Conservation (phyloP, 2,329 filamentous ascomycete species). For the Neofusicoccum cordaticola region DNA sequence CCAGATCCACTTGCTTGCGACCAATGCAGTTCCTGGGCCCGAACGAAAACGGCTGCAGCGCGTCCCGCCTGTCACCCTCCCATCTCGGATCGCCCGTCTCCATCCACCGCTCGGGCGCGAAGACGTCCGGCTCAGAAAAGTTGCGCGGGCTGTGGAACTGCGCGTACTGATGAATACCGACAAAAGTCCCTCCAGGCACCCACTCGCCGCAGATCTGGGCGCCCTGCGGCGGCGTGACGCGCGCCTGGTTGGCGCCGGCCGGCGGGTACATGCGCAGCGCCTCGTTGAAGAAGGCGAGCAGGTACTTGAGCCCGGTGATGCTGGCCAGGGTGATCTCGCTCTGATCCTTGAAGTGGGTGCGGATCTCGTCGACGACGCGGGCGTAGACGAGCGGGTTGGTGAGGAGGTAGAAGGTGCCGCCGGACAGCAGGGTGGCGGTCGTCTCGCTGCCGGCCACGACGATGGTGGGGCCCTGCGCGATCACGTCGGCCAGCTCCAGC, state of each 20-base stretch:
- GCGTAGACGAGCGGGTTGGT: constrained; percentile 24
- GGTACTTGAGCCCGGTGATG: constrained; percentile 32
- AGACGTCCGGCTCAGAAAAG: constrained; percentile 36
- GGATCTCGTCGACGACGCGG: constrained; percentile 29
- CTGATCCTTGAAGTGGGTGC: constrained; percentile 23
- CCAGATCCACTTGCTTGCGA: constrained; percentile 29
- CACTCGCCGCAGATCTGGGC: constrained; percentile 35
- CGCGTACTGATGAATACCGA: constrained; percentile 14
- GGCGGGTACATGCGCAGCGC: constrained; percentile 43
- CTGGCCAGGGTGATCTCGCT: constrained; percentile 36
- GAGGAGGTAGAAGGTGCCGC: constrained; percentile 36
- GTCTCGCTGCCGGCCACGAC: constrained; percentile 48
- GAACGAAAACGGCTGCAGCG: constrained; percentile 44
- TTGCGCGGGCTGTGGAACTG: constrained; percentile 21
- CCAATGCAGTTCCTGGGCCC: constrained; percentile 41
- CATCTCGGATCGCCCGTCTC: constrained; percentile 25
- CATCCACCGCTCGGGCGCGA: constrained; percentile 44
- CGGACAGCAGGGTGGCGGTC: constrained; percentile 41
- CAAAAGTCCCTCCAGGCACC: constrained; percentile 29
- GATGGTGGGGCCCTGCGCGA: constrained; percentile 36
- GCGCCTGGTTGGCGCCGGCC: constrained; percentile 31
- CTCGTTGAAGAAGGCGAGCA: constrained; percentile 42
- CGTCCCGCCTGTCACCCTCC: constrained; percentile 31
- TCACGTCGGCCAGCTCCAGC: constrained; percentile 35
- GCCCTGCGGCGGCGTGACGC: constrained; percentile 34